A percentile compares a stretch with the other conserved stretches of the same genome.
phyloP scores from a whole-genome alignment of 140 eudicot species.

The Cichorium intybus region DNA sequence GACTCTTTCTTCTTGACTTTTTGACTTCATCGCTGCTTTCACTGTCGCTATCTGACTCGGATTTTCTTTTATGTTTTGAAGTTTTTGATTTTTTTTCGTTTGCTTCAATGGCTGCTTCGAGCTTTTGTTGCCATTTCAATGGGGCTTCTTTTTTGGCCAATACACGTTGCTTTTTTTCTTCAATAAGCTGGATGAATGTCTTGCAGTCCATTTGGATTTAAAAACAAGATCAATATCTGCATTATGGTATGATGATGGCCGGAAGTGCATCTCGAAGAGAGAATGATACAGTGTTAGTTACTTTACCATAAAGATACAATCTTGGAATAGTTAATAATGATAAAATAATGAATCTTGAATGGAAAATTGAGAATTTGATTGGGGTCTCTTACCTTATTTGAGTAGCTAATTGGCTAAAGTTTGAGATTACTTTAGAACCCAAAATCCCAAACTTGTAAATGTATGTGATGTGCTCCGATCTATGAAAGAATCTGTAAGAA shows the following conservation, averaged over 20 bases:
- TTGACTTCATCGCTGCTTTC: slow-evolving; percentile 41
- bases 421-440: slow-evolving; percentile 27
- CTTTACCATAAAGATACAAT: slow-evolving; percentile 36
- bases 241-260: slow-evolving; percentile 95
- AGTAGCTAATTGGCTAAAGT: slow-evolving; percentile 5
- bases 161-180: slow-evolving; percentile 86
- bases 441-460: slow-evolving; percentile 32
- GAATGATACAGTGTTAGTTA: slow-evolving; percentile 91
- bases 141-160: slow-evolving; percentile 90
- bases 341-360: neutral
- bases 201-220: slow-evolving; percentile 78
- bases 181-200: slow-evolving; percentile 88
- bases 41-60: slow-evolving; percentile 49
- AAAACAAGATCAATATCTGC: slow-evolving; percentile 76
- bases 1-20: slow-evolving; percentile 46
- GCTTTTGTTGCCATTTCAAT: slow-evolving; percentile 94
- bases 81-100: slow-evolving; percentile 56
- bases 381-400: slow-evolving; percentile 38
- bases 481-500: slow-evolving; percentile 27
- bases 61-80: slow-evolving; percentile 60
- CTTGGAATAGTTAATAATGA: neutral
- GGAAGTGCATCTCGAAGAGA: slow-evolving; percentile 98
- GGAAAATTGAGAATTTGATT: slow-evolving; percentile 10
- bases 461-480: neutral
- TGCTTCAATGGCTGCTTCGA: slow-evolving; percentile 91